These are phyloP conservation scores for Ceratobasidium sp. DNA, from an alignment of 1,284 basidiomycete species.

Conservation along the genomic window DNA sequence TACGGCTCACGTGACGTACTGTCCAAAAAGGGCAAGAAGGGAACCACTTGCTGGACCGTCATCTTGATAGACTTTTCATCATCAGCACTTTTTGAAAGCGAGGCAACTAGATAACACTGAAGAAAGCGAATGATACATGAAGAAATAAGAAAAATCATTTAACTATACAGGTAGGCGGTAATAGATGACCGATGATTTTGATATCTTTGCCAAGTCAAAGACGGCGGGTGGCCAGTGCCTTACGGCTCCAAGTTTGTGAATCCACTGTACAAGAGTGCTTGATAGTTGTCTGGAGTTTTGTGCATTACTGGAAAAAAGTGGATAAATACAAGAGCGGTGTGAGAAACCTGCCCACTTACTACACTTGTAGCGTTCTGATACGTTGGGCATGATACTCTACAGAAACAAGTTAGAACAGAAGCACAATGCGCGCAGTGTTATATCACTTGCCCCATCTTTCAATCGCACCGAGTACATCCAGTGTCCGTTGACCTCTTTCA, in stretches of 20 bases:
- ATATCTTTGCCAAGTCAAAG: neutral
- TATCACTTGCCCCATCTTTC: constrained; percentile 34
- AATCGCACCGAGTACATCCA: constrained; percentile 38
- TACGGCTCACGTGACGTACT: neutral
- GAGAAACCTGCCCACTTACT: constrained; percentile 10
- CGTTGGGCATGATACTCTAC: constrained; percentile 44
- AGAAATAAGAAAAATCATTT: neutral
- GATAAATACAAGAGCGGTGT: neutral
- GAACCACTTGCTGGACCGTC: constrained; percentile 16
- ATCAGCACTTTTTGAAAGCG: neutral
- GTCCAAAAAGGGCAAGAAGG: constrained; percentile 21
- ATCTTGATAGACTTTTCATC: constrained; percentile 12
- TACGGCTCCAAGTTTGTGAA: constrained; percentile 43
- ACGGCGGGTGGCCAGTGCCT: neutral
- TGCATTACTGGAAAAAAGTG: constrained; percentile 21
- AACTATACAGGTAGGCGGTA: constrained; percentile 33
- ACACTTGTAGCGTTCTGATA: constrained; percentile 43
- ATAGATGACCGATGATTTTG: constrained; percentile 14
- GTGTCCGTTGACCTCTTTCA: constrained; percentile 41
- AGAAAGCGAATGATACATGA: constrained; percentile 45
- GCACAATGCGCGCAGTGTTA: neutral
- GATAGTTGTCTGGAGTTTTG: constrained; percentile 43
- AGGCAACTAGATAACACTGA: constrained; percentile 6
- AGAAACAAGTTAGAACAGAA: neutral
- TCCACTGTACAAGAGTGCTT: constrained; percentile 30